Conservation (phyloP, 2,329 filamentous ascomycete species). For the Trichoderma breve region DNA sequence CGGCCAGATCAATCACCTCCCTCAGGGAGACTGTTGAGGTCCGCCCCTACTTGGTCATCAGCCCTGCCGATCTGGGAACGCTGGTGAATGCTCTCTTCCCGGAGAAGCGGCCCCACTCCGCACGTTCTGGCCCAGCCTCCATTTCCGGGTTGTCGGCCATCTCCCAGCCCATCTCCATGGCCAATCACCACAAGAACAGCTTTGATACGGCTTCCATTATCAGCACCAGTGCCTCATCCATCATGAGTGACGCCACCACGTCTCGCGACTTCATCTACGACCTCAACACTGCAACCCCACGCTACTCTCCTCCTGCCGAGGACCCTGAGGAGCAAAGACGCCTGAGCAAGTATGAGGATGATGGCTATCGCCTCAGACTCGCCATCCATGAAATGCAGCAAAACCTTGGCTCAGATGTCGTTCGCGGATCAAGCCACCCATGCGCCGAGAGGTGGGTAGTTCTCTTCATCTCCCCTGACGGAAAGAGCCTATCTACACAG, state of each 20-base stretch:
- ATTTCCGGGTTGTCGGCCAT: conserved; percentile 65
- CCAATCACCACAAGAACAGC: conserved; percentile 50
- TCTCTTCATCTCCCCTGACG: conserved; percentile 73
- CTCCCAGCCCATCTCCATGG: conserved; percentile 66
- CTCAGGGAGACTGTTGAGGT: conserved; percentile 74
- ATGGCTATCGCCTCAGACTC: conserved; percentile 62
- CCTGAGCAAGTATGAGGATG: conserved; percentile 57
- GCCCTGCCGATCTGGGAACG: conserved; percentile 74
- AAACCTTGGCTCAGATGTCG: conserved; percentile 60
- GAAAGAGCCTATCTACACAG: conserved; percentile 64
- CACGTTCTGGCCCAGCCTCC: conserved; percentile 65
- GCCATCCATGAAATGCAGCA: conserved; percentile 71
- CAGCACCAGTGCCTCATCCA: conserved; percentile 70
- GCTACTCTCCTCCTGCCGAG: conserved; percentile 53
- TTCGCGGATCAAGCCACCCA: conserved; percentile 70
- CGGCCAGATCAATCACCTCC: conserved; percentile 69
- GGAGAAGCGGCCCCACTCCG: conserved; percentile 62
- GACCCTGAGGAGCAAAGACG: conserved; percentile 45
- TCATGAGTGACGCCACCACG: conserved; percentile 67
- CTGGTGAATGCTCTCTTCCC: conserved; percentile 83
- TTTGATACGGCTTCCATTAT: conserved; percentile 68
- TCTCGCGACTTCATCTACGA: conserved; percentile 65
- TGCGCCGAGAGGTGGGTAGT: conserved; percentile 82
- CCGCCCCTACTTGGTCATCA: conserved; percentile 76
- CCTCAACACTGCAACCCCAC: conserved; percentile 46